These are phyloP conservation scores for Remersonia thermophila DNA, from an alignment of 2,329 filamentous ascomycete species.

Conservation along the genomic window DNA sequence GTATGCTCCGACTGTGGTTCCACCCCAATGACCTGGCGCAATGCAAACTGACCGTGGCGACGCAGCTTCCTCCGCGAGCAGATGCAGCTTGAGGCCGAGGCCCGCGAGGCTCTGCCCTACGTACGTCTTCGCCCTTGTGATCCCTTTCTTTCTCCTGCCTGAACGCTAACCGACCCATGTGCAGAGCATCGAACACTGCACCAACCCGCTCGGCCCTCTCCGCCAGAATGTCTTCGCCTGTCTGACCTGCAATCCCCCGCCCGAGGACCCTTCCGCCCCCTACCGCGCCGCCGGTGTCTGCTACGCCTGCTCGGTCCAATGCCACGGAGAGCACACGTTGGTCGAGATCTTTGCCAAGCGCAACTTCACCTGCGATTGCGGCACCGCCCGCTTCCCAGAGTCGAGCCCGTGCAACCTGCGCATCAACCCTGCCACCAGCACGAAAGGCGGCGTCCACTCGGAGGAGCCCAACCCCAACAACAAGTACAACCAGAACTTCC, in stretches of 20 bases:
- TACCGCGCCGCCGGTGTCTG: constrained; percentile 74
- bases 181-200: constrained; percentile 88
- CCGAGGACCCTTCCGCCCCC: constrained; percentile 45
- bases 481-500: constrained; percentile 92
- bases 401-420: constrained; percentile 66
- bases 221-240: constrained; percentile 87
- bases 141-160: constrained; percentile 10
- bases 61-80: constrained; percentile 75
- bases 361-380: constrained; percentile 93
- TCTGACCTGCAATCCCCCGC: constrained; percentile 80
- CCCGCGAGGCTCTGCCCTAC: constrained; percentile 87
- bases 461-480: constrained; percentile 63
- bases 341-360: constrained; percentile 95
- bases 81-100: constrained; percentile 84
- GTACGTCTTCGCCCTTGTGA: constrained; percentile 34
- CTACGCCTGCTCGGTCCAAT: constrained; percentile 93
- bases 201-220: constrained; percentile 74
- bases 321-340: constrained; percentile 86
- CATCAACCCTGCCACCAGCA: constrained; percentile 57
- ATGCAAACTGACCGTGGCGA: background rate
- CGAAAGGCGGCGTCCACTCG: constrained; percentile 63
- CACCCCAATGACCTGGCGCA: background rate
- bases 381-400: constrained; percentile 64
- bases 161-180: no score
- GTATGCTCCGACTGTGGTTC: constrained; percentile 26